Percentiles rank a stretch among this genome's conserved stretches.
Conservation (phyloP, 805 yeast species). For the Pichia occidentalis region DNA sequence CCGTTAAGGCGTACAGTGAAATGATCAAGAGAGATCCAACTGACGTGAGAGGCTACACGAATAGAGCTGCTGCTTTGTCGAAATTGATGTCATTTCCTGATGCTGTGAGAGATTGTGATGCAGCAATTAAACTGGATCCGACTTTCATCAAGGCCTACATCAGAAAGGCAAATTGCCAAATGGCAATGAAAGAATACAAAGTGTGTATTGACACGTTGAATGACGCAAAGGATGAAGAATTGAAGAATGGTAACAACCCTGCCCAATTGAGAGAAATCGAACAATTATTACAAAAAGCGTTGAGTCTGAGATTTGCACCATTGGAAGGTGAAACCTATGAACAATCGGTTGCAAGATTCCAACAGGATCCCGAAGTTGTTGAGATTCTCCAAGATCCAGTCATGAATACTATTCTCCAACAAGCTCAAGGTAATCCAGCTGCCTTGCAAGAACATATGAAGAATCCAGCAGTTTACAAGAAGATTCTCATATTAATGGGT, state of each 20-base stretch:
- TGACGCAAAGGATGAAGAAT: conserved; percentile 70
- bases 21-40: conserved; percentile 96
- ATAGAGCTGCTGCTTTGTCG: conserved; percentile 95
- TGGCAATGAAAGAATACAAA: conserved; percentile 82
- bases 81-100: conserved; percentile 97
- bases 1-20: conserved; percentile 90
- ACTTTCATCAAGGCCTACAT: conserved; percentile 88
- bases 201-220: conserved; percentile 76
- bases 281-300: conserved; percentile 70
- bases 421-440: conserved; percentile 92
- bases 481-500: conserved; percentile 83
- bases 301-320: conserved; percentile 71
- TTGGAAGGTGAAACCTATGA: conserved; percentile 88
- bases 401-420: conserved; percentile 90
- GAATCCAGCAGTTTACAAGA: conserved; percentile 86
- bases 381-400: conserved; percentile 88
- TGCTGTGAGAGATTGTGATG: conserved; percentile 86
- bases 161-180: conserved; percentile 91
- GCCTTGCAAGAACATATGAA: conserved; percentile 97
- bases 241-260: conserved; percentile 47
- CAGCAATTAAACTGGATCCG: conserved; percentile 85
- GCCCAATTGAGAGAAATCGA: conserved; percentile 67
- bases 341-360: conserved; percentile 84
- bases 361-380: conserved; percentile 91
- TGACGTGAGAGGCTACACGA: conserved; percentile 94